Base-by-base conservation (phyloP, 202 grass and related monocot species). In the Elaeis oleifera region DNA sequence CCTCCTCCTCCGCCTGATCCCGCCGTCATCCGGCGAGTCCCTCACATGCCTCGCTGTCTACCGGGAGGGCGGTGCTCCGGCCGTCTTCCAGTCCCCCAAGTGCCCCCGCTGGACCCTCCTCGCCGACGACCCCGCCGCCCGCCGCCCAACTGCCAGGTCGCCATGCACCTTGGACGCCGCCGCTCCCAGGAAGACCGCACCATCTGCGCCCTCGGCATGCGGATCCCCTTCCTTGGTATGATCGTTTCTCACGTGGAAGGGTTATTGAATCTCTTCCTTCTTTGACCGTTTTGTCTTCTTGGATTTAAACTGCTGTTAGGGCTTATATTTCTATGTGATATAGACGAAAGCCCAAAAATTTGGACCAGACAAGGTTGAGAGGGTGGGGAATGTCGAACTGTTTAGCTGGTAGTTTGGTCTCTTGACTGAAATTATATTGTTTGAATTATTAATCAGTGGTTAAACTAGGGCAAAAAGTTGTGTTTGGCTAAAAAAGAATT, bases 121-220 rank as follows among this genome's bases (percentile, higher is more conserved):
- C 58, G 26, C 76, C 7, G 53, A 23, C 6, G 53, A 28, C 15
- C 49, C 75, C 58, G 24, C 21, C 74, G 51, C 23, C 70, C 67
- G n/a, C 81, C 73, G 26, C 73, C 24, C 6, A 78, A 68, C 20
- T 97, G 88, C 68, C 84, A 89, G 50, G 64, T 85, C 8, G 77
- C 88, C 23, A 17, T 72, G 27, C 64, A 81, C 54, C 82, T 81
- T 55, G 92, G 92, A 3, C 70, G 84, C 49, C 80, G 92, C 16
- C 79, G 74, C 6, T 86, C 82, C n/a, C 92, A 92, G 77, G 92
- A 97, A 82, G 92, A 92, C 62, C 82, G 84, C 26, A 72, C 72
- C 26, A 20, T 97, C 29, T 97, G 92, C 31, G 82, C 84, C 23
- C 79, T 97, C 20, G 79, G 88, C 68, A 80, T 97, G 64, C 82